A percentile compares a stretch with the other conserved stretches of the same genome.
phyloP scores from a whole-genome alignment of 2,329 filamentous ascomycete species.

The Clarireedia monteithiana region DNA sequence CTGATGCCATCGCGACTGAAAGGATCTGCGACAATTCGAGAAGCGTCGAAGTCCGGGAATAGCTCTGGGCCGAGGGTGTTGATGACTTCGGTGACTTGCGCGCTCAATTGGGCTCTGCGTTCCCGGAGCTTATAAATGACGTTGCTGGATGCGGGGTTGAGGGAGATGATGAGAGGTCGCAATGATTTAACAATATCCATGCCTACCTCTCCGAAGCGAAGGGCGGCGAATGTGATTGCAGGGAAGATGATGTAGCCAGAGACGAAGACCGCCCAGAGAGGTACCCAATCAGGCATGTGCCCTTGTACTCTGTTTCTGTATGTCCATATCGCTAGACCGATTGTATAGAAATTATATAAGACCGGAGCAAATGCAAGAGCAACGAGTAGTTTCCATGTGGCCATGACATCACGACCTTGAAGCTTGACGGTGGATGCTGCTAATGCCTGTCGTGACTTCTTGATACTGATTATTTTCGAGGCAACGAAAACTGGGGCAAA shows the following conservation, averaged over 20 bases:
- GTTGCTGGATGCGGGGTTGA: constrained; percentile 78
- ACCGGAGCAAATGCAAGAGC: constrained; percentile 74
- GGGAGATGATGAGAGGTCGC: constrained; percentile 74
- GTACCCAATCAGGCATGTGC: constrained; percentile 70
- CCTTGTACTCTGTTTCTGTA: constrained; percentile 77
- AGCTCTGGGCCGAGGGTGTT: constrained; percentile 93
- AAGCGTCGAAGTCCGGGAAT: constrained; percentile 89
- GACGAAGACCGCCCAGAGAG: constrained; percentile 68
- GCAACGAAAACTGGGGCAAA: constrained; percentile 84
- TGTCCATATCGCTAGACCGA: constrained; percentile 66
- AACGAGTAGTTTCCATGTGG: constrained; percentile 83
- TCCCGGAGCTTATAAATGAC: constrained; percentile 71
- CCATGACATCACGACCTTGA: constrained; percentile 80
- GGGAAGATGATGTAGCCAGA: constrained; percentile 76
- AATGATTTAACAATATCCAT: constrained; percentile 98
- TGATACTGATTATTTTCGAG: constrained; percentile 63
- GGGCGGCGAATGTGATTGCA: constrained; percentile 81
- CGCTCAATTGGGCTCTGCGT: constrained; percentile 64
- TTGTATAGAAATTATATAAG: constrained; percentile 75
- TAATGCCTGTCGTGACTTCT: constrained; percentile 74
- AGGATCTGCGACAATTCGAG: constrained; percentile 57
- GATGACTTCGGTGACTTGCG: constrained; percentile 82
- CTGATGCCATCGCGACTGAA: constrained; percentile 25
- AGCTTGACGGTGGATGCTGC: constrained; percentile 85
- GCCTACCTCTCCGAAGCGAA: constrained; percentile 93